Conservation (phyloP, 345 rosid genomes). For the Psidium friedrichsthalianum region DNA sequence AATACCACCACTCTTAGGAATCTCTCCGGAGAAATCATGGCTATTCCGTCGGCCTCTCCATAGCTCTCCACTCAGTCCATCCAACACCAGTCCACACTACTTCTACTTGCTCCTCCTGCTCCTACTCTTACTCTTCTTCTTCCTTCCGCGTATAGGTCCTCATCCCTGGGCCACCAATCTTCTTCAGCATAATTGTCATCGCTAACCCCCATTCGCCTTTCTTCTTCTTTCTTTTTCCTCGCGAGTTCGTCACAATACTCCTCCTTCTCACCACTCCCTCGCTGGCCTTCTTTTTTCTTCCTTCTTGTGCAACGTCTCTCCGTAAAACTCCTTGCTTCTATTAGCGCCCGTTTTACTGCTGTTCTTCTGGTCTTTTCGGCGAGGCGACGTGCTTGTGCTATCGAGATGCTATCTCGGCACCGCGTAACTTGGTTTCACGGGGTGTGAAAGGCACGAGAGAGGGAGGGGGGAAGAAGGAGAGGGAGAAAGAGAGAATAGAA, state of each 20-base stretch:
- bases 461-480: no score
- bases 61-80: constrained; percentile 65
- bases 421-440: no score
- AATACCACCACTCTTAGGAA: constrained; percentile 60
- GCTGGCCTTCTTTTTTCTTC: constrained; percentile 62
- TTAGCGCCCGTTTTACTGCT: no score
- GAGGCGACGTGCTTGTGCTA: no score
- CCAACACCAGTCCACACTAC: constrained; percentile 83
- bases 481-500: no score
- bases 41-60: constrained; percentile 43
- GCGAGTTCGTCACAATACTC: constrained; percentile 78
- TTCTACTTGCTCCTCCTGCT: constrained; percentile 39
- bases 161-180: constrained; percentile 56
- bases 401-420: no score
- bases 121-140: constrained; percentile 43
- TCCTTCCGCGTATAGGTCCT: constrained; percentile 30
- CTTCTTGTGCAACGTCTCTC: no score
- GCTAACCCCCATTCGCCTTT: constrained; percentile 18
- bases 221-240: constrained; percentile 58
- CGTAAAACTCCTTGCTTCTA: no score
- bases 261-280: constrained; percentile 98
- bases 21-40: constrained; percentile 60
- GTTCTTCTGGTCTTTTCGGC: no score
- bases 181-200: constrained; percentile 26
- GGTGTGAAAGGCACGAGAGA: no score